Conservation (phyloP, 2,329 filamentous ascomycete species). For the Fusarium falciforme region DNA sequence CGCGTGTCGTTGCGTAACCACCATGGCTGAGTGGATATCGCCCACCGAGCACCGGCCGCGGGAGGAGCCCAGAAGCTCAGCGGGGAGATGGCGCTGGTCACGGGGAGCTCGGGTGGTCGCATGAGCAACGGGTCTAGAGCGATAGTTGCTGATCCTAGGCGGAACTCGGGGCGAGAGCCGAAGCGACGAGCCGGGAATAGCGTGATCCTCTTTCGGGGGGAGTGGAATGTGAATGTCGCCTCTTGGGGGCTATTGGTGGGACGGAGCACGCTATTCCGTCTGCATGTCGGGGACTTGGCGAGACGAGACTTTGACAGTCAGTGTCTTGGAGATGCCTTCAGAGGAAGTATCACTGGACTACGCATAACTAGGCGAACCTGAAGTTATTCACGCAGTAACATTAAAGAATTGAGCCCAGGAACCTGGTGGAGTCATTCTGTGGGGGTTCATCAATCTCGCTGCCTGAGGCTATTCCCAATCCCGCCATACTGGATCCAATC, state of each 20-base stretch:
- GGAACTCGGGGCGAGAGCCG: constrained; percentile 32
- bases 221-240: background rate
- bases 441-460: background rate
- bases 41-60: background rate
- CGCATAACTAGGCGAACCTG: background rate
- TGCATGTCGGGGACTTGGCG: constrained; percentile 20
- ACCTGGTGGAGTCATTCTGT: background rate
- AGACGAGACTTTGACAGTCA: background rate
- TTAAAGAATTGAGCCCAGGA: background rate
- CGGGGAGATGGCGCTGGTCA: constrained; percentile 25
- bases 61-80: background rate
- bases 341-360: background rate
- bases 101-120: constrained; percentile 33
- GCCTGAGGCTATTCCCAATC: background rate
- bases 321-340: background rate
- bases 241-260: background rate
- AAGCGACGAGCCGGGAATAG: constrained; percentile 24
- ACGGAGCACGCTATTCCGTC: background rate
- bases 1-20: background rate
- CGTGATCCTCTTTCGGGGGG: background rate
- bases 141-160: constrained; percentile 15
- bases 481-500: background rate
- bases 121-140: constrained; percentile 1
- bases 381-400: background rate
- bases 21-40: background rate